Evolutionary conservation across 106 monocot genomes (phyloP).

Genomic region (Phalaenopsis aphrodite): DNA sequence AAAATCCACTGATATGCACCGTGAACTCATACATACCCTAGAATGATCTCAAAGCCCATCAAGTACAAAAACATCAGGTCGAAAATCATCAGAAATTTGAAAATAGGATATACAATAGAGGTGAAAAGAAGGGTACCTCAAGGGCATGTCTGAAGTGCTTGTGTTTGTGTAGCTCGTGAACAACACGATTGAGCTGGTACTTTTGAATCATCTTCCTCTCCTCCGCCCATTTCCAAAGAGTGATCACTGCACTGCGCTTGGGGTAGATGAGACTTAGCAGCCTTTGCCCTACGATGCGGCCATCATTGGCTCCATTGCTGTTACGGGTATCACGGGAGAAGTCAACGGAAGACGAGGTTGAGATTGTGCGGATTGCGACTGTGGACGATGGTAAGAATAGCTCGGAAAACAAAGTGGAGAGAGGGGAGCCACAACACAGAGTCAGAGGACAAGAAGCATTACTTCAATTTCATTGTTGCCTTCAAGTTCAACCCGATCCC

Average conservation of each 20-base stretch:
- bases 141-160: constrained; percentile 59
- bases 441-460: background rate
- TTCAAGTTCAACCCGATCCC: background rate
- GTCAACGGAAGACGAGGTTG: background rate
- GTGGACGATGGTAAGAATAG: background rate
- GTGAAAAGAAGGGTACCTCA: constrained; percentile 13
- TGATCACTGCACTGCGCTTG: constrained; percentile 74
- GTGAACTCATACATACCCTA: background rate
- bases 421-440: background rate
- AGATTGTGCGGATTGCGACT: background rate
- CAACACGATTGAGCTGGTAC: constrained; percentile 61
- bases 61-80: background rate
- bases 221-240: constrained; percentile 61
- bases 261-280: constrained; percentile 54
- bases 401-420: background rate
- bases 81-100: background rate
- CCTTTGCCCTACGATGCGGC: constrained; percentile 57
- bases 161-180: constrained; percentile 65
- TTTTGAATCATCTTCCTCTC: constrained; percentile 61
- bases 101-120: background rate
- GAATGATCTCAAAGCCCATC: background rate
- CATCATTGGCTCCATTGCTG: background rate
- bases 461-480: background rate
- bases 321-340: background rate
- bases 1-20: too few species aligned